A percentile compares a stretch with the other conserved stretches of the same genome.
Conservation (phyloP, 2,329 filamentous ascomycete genomes). For the Neurospora sp. region DNA sequence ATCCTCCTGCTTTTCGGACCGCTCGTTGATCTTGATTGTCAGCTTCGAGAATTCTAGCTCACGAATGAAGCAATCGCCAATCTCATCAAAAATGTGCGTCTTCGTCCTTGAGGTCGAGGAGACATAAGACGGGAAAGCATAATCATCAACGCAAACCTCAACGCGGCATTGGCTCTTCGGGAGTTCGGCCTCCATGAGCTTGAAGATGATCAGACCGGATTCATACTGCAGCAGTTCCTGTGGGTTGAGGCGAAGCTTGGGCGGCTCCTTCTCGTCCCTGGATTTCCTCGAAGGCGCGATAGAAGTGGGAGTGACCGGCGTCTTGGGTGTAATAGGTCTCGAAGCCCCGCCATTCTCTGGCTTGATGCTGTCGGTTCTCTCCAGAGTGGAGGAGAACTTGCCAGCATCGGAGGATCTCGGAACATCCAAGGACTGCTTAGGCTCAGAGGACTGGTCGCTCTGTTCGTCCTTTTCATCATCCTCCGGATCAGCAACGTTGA, state of each 20-base stretch:
- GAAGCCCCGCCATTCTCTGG: conserved; percentile 18
- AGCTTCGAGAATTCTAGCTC: conserved; percentile 95
- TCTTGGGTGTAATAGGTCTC: conserved; percentile 32
- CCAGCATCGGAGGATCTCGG: conserved; percentile 26
- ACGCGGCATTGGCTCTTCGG: conserved; percentile 66
- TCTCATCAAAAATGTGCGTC: conserved; percentile 73
- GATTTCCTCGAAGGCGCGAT: conserved; percentile 35
- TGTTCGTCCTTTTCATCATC: conserved; percentile 42
- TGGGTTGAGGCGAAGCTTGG: conserved; percentile 68
- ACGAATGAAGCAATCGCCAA: conserved; percentile 89
- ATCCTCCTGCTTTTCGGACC: conserved; percentile 62
- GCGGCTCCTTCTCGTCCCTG: conserved; percentile 48
- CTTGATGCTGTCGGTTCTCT: conserved; percentile 20
- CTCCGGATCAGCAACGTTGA: conserved; percentile 82
- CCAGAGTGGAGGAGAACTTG: conserved; percentile 31
- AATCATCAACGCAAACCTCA: conserved; percentile 89
- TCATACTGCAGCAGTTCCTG: conserved; percentile 81
- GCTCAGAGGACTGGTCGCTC: conserved; percentile 25
- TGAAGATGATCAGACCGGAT: conserved; percentile 89
- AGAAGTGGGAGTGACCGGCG: conserved; percentile 35
- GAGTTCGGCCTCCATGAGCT: conserved; percentile 82
- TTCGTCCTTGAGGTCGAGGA: conserved; percentile 66
- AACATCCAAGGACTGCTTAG: conserved; percentile 23
- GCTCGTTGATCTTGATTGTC: conserved; percentile 77
- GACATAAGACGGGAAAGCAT: conserved; percentile 80